Base-by-base conservation (phyloP, 73 alveolate genomes). In the Paramecium pentaurelia region DNA sequence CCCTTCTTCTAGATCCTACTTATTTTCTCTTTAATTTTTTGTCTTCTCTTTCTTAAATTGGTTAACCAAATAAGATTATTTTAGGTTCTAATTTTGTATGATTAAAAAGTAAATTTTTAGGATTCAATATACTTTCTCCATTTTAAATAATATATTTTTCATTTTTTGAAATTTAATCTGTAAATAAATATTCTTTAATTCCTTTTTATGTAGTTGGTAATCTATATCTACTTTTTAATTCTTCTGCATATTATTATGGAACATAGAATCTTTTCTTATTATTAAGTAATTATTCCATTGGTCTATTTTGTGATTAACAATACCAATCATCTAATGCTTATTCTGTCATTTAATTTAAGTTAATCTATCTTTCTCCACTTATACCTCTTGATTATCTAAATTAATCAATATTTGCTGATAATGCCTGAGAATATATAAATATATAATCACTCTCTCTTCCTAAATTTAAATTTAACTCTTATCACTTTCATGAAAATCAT, bases 281-380 rank as follows among this genome's bases (percentile, higher is more conserved):
- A 44, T 80, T 44, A 4, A 80, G 28, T 40, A 47, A 30, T 80
- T 44, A 47, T 47, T 14, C 44, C 38, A 80, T 40, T 10, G 91
- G 91, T 80, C 91, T 40, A 80, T 44, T 80, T 18, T 32, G n/a
- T 25, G 91, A 80, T 47, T 80, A 45, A 18, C 22, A 27, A 47
- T 32, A 32, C 91, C 91, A 80, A 80, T 80, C 91, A 80, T 80
- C 77, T 44, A 80, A 36, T 22, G 91, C 71, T 47, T 80, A 28
- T 47, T 80, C 77, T 18, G 91, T 44, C 16, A 44, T 47, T 45
- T 80, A 80, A 80, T 22, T 44, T 12, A 80, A 27, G n/a, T 80
- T 49, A 3, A 80, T 20, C 18, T 40, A 47, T 25, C 18, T 30
- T 1, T 49, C 58, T 18, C 58, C 30, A n/a, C 20, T 27, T 27